Conservation (phyloP, 768 basidiomycete genomes). For the Leccinum longicurvipes region DNA sequence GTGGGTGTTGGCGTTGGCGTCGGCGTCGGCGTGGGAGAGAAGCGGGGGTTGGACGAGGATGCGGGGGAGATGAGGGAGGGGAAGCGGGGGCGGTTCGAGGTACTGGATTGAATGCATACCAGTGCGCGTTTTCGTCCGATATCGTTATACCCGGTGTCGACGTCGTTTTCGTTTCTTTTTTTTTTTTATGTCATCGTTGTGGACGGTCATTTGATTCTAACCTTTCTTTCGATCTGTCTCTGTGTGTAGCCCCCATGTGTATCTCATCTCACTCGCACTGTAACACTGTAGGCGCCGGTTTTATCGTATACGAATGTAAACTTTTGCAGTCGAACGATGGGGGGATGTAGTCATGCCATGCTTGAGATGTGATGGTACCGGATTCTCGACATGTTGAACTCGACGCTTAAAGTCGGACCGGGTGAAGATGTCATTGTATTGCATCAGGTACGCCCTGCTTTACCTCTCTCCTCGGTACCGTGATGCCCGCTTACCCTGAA, state of each 20-base stretch:
- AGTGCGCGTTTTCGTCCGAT: not conserved
- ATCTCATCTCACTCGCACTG: not conserved
- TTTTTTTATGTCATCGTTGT: slow-evolving; percentile 3
- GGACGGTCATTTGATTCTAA: slow-evolving; percentile 7
- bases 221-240: not conserved
- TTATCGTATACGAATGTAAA: not conserved
- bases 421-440: no score
- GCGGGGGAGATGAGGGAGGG: slow-evolving; percentile 40
- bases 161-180: not conserved
- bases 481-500: no score
- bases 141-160: not conserved
- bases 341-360: no score
- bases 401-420: no score
- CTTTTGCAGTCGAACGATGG: not conserved
- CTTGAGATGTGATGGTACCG: no score
- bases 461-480: no score
- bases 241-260: not conserved
- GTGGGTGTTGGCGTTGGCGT: not conserved
- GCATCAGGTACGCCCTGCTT: no score
- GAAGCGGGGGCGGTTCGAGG: slow-evolving; percentile 61
- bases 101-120: slow-evolving; percentile 50
- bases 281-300: not conserved
- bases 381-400: no score
- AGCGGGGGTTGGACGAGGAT: slow-evolving; percentile 36
- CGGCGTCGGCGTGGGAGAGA: slow-evolving; percentile 28